Base-by-base conservation (phyloP, 2,329 filamentous ascomycete genomes). In the Metarhizium robertsii region DNA sequence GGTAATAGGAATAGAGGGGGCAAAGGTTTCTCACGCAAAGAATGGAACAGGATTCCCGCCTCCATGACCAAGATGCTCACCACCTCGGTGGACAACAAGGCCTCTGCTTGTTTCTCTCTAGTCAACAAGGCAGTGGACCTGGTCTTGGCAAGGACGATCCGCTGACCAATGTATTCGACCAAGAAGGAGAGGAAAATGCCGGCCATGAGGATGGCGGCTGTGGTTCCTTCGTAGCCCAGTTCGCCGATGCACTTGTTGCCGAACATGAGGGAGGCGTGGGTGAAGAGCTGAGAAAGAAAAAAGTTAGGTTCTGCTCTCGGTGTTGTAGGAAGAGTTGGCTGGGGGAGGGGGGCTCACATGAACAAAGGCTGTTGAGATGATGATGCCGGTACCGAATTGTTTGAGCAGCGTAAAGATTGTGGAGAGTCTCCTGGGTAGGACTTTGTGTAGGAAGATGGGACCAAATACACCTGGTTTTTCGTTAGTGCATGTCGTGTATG, bases 31-130 rank as follows among this genome's bases (percentile, higher is more conserved):
- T 69, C 74, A 84, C 81, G 69, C 16, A 88, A 74, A 1, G 85
- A 89, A 70, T 90, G 87, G 71, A 91, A 91, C 50, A 90, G 76
- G 54, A 91, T 84, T 3, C 87, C 87, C 0, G 80, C 79, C 69
- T 91, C 87, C 66, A 90, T 81, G 36, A 90, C 82, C 16, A 82
- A 62, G n/a, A 88, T 83, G 50, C 79, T 80, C 36, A 87, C 73
- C 53, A 83, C 79, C 50, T 79, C 76, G 38, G 72, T 70, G 2
- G 70, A 70, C 2, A 69, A 54, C 13, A 66, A 48, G 7, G 59
- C 62, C 4, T 59, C 56, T 38, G 64, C 61, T 43, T 60, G 65
- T n/a, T 67, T 60, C 13, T 62, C 48, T n/a, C 56, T 43, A 34
- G 59, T 62, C 34, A 69, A 63, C 2, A 54, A 52, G 14, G 61